Evolutionary conservation across 164 flowering plant species (phyloP).

Genomic region (Nymphaea thermarum): DNA sequence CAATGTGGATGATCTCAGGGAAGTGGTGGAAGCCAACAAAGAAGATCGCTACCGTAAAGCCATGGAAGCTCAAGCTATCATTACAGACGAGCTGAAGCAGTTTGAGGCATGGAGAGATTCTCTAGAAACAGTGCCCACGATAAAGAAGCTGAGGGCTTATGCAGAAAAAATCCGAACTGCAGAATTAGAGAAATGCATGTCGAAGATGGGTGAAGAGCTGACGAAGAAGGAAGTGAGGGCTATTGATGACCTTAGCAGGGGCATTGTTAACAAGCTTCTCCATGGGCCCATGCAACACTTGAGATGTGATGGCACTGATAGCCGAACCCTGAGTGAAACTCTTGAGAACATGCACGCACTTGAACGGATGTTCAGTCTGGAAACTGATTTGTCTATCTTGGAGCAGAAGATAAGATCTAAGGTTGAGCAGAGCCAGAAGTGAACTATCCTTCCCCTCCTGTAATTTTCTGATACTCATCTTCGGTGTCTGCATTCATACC

Average conservation of each 20-base stretch:
- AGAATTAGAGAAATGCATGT: conserved; percentile 79
- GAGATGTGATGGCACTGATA: conserved; percentile 83
- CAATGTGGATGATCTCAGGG: conserved; percentile 96
- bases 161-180: conserved; percentile 73
- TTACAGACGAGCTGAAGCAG: conserved; percentile 62
- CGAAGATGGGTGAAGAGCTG: conserved; percentile 76
- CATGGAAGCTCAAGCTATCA: conserved; percentile 85
- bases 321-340: conserved; percentile 60
- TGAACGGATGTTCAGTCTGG: conserved; percentile 55
- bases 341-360: conserved; percentile 90
- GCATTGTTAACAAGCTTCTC: conserved; percentile 81
- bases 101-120: conserved; percentile 97
- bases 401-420: conserved; percentile 4
- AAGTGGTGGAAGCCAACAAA: conserved; percentile 92
- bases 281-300: conserved; percentile 94
- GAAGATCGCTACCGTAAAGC: conserved; percentile 89
- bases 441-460: conserved; percentile 5
- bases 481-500: neutral
- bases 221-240: conserved; percentile 56
- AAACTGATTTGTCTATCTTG: neutral
- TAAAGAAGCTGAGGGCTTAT: conserved; percentile 78
- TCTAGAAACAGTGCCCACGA: conserved; percentile 92
- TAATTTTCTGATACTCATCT: neutral
- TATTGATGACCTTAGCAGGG: conserved; percentile 77
- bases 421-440: conserved; percentile 6